Conservation (phyloP, 441 rosid genomes). For the Brassica hybrid region DNA sequence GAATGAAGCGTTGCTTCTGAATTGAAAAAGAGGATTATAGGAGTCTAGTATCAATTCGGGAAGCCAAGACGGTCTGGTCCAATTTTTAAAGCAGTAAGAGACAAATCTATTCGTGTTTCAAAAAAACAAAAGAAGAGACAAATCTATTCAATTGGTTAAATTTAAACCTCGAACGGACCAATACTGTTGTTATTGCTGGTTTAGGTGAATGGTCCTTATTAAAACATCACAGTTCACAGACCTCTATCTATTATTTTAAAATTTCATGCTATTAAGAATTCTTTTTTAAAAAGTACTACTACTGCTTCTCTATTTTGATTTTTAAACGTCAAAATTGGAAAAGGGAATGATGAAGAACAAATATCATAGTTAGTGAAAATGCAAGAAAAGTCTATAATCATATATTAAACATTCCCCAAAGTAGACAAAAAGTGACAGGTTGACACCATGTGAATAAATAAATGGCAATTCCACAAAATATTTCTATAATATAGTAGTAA, state of each 20-base stretch:
- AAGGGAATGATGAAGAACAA: background rate
- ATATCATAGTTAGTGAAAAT: constrained; percentile 33
- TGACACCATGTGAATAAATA: constrained; percentile 28
- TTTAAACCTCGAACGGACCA: background rate
- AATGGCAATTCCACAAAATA: constrained; percentile 7
- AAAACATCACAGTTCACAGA: constrained; percentile 20
- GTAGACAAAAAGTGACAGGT: constrained; percentile 34
- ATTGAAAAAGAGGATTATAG: constrained; percentile 8
- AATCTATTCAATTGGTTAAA: background rate
- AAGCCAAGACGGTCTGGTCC: constrained; percentile 39
- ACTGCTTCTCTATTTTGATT: background rate
- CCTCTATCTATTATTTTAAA: constrained; percentile 6
- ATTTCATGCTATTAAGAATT: background rate
- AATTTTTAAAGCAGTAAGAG: background rate
- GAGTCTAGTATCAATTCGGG: constrained; percentile 38
- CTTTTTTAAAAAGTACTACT: background rate
- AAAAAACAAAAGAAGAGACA: no score
- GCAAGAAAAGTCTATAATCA: constrained; percentile 33
- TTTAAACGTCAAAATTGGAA: background rate
- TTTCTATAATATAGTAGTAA: background rate
- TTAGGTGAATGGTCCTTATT: constrained; percentile 37
- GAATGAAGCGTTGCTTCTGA: constrained; percentile 32
- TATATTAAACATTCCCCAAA: constrained; percentile 25
- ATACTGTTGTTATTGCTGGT: background rate
- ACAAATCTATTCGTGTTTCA: background rate